Percentiles rank a stretch among this genome's conserved stretches.
Evolutionary conservation across 495 filamentous ascomycete genomes (phyloP).

Genomic region (Trichocladium antarcticum): DNA sequence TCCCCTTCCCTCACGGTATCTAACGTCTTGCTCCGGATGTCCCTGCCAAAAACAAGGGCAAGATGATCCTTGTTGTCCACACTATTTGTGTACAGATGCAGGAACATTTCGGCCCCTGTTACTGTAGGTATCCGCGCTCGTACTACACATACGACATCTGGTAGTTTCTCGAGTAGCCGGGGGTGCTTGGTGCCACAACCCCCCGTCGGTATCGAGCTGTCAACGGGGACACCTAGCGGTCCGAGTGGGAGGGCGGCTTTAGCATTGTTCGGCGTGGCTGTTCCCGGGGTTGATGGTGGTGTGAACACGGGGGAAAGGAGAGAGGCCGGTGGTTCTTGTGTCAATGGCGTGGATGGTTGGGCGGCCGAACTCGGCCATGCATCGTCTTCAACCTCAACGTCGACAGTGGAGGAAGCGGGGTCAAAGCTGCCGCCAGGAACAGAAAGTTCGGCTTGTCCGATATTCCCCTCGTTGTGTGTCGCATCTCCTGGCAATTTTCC

Average conservation of each 20-base stretch:
- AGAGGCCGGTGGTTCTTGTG: slow-evolving; percentile 29
- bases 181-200: slow-evolving; percentile 48
- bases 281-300: slow-evolving; percentile 65
- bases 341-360: slow-evolving; percentile 9
- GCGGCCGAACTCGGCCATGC: background rate
- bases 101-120: slow-evolving; percentile 86
- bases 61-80: slow-evolving; percentile 92
- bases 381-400: background rate
- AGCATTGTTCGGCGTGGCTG: slow-evolving; percentile 37
- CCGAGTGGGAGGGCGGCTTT: slow-evolving; percentile 17
- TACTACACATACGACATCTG: slow-evolving; percentile 69
- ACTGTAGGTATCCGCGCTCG: slow-evolving; percentile 80
- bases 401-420: background rate
- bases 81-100: slow-evolving; percentile 89
- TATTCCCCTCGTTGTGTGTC: slow-evolving; percentile 11
- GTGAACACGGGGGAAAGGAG: slow-evolving; percentile 70
- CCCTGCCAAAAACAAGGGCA: slow-evolving; percentile 89
- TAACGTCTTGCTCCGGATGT: slow-evolving; percentile 68
- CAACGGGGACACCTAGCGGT: slow-evolving; percentile 43
- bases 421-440: background rate
- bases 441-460: slow-evolving; percentile 16
- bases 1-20: slow-evolving; percentile 76
- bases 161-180: slow-evolving; percentile 56
- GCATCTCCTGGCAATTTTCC: slow-evolving; percentile 22
- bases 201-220: slow-evolving; percentile 40